A percentile compares a stretch with the other conserved stretches of the same genome.
These are phyloP conservation scores for Oldenlandia corymbosa DNA, from an alignment of 257 asterid species.

Conservation along the genomic window DNA sequence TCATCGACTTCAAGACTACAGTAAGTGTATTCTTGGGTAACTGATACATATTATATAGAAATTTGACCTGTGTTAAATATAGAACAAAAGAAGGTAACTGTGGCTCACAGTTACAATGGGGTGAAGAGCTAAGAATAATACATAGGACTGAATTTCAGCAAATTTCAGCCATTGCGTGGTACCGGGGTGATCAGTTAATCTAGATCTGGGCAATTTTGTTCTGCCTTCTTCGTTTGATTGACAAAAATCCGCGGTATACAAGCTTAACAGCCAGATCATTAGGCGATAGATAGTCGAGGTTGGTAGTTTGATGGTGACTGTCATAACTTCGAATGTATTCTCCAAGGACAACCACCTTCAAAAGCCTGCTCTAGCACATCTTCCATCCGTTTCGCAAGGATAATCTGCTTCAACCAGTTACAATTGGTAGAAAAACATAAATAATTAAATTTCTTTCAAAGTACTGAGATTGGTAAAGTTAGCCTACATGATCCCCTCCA, in stretches of 20 bases:
- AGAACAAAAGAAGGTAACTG: background rate
- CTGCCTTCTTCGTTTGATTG: background rate
- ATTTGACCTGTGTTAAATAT: background rate
- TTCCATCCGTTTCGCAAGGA: constrained; percentile 87
- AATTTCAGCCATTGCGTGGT: background rate
- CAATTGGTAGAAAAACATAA: no score
- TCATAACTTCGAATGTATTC: constrained; percentile 70
- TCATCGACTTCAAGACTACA: no score
- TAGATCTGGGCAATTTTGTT: constrained; percentile 2
- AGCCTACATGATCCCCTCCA: no score
- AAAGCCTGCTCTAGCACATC: constrained; percentile 96
- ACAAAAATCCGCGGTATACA: background rate
- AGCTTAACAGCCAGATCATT: constrained; percentile 2
- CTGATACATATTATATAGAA: background rate
- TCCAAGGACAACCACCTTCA: constrained; percentile 97
- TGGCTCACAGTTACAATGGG: constrained; percentile 15
- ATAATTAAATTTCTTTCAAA: no score
- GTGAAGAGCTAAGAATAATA: constrained; percentile 5
- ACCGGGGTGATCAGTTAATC: constrained; percentile 10
- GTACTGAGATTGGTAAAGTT: no score
- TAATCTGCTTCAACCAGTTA: constrained; percentile 45
- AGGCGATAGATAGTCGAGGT: constrained; percentile 1
- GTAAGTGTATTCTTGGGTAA: background rate
- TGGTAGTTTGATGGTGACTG: background rate
- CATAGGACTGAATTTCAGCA: background rate